Evolutionary conservation across 2,329 filamentous ascomycete species (phyloP), one percentile per base, ranked within the genome.

Genomic region (Fusarium pilosicola): DNA sequence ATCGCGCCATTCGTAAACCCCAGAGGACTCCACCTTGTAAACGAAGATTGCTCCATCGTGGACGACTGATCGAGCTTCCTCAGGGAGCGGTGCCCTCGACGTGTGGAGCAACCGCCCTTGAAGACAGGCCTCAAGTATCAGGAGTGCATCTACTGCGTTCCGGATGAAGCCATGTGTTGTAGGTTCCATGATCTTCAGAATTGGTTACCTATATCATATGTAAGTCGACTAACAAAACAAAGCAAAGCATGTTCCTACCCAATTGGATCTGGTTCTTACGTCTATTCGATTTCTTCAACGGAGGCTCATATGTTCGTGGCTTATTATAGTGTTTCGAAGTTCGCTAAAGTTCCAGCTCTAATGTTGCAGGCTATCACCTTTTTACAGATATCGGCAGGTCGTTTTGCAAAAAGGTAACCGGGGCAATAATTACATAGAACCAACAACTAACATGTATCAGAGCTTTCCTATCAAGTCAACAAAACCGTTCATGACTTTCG

Each of bases 211-310:
- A 18, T 7, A 8, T 44, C 15, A 2, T 0, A 8, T 12, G 41
- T 44, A 44, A 44, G 41, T 24, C 39, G 7, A n/a, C 22, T 10
- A 41, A n/a, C 14, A 14, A 42, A 42, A 6, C 32, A 32, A 32
- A 32, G 12, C 12, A 15, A n/a, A n/a, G 39, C 13, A 6, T 15
- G 0, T n/a, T 9, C 3, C 3, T 41, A 0, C 3, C 13, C 2
- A 5, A n/a, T 41, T 5, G 15, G 10, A 8, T 24, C 15, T 24
- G 15, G 15, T 32, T 24, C 41, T 44, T 44, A 44, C 41, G 10
- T 15, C n/a, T 18, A 12, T 24, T 44, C 41, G 15, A n/a, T 42
- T 18, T 24, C 10, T 44, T 4, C 4, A 10, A n/a, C 6, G n/a
- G 15, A 1, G 15, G 9, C 39, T n/a, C 24, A 7, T 44, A 3